Evolutionary conservation across 176 grass and related monocot species (phyloP).

Genomic region (Paspalum notatum): DNA sequence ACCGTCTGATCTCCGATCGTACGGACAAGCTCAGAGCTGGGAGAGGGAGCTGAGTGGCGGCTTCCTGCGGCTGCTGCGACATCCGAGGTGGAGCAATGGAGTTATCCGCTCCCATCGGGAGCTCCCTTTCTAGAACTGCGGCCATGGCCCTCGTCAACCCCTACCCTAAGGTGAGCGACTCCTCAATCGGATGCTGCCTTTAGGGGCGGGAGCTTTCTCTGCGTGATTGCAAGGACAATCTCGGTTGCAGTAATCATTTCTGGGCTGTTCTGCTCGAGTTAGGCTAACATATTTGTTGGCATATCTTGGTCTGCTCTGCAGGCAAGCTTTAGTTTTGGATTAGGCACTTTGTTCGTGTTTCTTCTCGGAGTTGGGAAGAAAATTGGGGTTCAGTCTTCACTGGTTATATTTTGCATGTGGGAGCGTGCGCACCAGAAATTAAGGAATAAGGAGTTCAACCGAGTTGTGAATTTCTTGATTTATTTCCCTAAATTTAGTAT

Average conservation of each 20-base stretch:
- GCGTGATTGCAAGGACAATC: not conserved
- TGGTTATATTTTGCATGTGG: not conserved
- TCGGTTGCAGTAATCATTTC: not conserved
- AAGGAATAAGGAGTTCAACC: not conserved
- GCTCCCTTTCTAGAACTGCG: slow-evolving; percentile 9
- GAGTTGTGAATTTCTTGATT: not conserved
- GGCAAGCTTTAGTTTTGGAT: not conserved
- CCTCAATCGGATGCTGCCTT: not conserved
- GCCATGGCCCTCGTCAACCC: not conserved
- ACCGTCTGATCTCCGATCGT: slow-evolving; percentile 18
- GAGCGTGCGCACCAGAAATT: not conserved
- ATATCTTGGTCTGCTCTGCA: not conserved
- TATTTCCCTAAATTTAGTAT: not conserved
- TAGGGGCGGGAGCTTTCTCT: not conserved
- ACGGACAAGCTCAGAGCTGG: not conserved
- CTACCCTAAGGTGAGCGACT: slow-evolving; percentile 29
- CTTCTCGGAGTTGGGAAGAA: not conserved
- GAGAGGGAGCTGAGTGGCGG: not conserved
- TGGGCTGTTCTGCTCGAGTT: not conserved
- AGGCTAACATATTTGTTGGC: not conserved
- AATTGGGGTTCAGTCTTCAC: not conserved
- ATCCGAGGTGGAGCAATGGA: slow-evolving; percentile 32
- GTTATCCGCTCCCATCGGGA: slow-evolving; percentile 33
- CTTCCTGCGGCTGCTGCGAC: not conserved
- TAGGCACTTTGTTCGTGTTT: not conserved